Conservation (phyloP, 2,329 filamentous ascomycete species). For the Clonostachys sp. region DNA sequence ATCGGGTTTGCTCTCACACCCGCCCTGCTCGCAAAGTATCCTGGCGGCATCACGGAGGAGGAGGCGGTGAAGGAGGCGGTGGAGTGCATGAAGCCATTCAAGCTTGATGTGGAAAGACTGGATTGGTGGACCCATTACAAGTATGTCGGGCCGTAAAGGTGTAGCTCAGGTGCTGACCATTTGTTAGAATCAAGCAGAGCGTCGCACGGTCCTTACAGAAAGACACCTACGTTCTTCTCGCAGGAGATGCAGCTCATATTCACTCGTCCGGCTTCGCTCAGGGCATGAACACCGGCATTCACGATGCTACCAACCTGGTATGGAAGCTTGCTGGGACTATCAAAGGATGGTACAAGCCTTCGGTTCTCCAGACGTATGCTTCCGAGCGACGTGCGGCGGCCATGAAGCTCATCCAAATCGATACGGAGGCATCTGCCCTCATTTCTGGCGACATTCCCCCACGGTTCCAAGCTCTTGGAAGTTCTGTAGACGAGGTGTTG, state of each 20-base stretch:
- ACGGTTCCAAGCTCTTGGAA: constrained; percentile 31
- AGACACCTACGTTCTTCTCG: constrained; percentile 1
- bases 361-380: constrained; percentile 30
- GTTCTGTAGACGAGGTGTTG: constrained; percentile 38
- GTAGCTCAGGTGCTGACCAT: neutral
- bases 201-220: neutral
- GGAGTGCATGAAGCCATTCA: constrained; percentile 32
- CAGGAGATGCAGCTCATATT: constrained; percentile 41
- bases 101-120: constrained; percentile 29
- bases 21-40: constrained; percentile 27
- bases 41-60: constrained; percentile 31
- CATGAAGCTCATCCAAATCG: constrained; percentile 29
- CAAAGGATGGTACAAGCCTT: constrained; percentile 14
- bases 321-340: constrained; percentile 37
- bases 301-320: constrained; percentile 40
- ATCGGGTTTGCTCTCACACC: constrained; percentile 48
- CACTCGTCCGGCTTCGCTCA: constrained; percentile 41
- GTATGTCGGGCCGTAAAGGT: constrained; percentile 21
- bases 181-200: neutral
- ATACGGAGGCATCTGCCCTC: constrained; percentile 31
- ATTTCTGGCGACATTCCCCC: constrained; percentile 26
- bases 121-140: constrained; percentile 50
- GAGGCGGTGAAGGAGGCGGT: constrained; percentile 49
- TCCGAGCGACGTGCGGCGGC: constrained; percentile 27
- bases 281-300: constrained; percentile 15